Evolutionary conservation across 768 basidiomycete species (phyloP).

Genomic region (Kwoniella europaea): DNA sequence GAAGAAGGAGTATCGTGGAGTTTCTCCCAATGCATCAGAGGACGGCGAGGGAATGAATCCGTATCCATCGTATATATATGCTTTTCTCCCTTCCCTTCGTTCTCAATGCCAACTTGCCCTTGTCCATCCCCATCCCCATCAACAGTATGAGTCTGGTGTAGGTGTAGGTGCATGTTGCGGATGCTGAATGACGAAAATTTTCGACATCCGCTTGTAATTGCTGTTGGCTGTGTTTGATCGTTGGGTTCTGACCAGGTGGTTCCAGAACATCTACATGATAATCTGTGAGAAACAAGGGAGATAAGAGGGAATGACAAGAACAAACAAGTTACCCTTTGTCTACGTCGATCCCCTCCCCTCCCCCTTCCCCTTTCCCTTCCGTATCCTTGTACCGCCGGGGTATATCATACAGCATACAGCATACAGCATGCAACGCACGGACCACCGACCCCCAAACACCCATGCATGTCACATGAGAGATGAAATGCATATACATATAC

Average conservation of each 20-base stretch:
- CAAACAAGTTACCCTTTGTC: neutral
- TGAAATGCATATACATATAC: neutral
- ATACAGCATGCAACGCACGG: neutral
- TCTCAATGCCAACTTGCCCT: neutral
- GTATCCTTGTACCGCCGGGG: neutral
- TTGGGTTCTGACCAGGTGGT: neutral
- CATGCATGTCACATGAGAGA: neutral
- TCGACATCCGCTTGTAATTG: neutral
- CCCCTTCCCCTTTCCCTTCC: neutral
- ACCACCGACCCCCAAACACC: slow-evolving; percentile 1
- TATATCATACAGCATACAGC: neutral
- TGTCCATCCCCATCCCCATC: neutral
- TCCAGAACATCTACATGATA: neutral
- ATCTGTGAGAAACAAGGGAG: neutral
- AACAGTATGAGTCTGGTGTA: neutral
- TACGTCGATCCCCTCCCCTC: neutral
- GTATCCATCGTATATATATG: neutral
- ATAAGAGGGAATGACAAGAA: neutral
- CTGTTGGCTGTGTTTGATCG: neutral
- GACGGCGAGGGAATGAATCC: neutral
- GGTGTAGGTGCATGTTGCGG: neutral
- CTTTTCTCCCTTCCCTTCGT: neutral
- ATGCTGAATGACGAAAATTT: neutral
- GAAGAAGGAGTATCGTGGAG: neutral
- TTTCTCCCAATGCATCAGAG: neutral